A percentile compares a stretch with the other conserved stretches of the same genome.
Evolutionary conservation across 83 land plant genomes (phyloP).

Genomic region (Larix sibirica): DNA sequence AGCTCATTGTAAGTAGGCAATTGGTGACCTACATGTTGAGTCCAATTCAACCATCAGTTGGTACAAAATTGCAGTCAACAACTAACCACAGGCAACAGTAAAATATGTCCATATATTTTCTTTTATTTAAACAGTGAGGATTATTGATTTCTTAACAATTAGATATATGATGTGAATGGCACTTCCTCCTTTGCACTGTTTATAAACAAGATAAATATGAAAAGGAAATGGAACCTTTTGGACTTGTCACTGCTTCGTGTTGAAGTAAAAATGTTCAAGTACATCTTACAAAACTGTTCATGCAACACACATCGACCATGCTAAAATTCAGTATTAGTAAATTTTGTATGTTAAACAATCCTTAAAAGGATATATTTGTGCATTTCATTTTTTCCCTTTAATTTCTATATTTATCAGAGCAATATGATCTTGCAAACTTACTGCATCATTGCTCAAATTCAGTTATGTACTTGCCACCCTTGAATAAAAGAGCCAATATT

Average conservation of each 20-base stretch:
- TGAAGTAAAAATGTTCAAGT: background rate
- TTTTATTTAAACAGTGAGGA: background rate
- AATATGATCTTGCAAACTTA: background rate
- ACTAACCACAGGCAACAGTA: background rate
- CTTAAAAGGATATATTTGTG: no score
- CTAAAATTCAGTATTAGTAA: background rate
- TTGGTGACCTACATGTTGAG: background rate
- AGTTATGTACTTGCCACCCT: background rate
- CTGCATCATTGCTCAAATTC: background rate
- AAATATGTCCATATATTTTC: background rate
- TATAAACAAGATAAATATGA: conserved; percentile 7
- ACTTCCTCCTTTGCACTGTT: background rate
- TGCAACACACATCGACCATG: background rate
- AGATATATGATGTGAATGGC: no score
- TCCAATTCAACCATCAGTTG: background rate
- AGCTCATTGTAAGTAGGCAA: background rate
- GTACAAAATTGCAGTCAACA: background rate
- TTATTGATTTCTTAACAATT: background rate
- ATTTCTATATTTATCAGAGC: background rate
- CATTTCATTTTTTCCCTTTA: no score
- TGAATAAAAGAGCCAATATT: no score
- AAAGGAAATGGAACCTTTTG: background rate
- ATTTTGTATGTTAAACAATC: no score
- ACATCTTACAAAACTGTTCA: background rate
- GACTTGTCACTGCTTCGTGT: background rate